These are phyloP conservation scores for Backusella sp. DNA, from an alignment of 192 early-diverging fungal species.

Conservation along the genomic window DNA sequence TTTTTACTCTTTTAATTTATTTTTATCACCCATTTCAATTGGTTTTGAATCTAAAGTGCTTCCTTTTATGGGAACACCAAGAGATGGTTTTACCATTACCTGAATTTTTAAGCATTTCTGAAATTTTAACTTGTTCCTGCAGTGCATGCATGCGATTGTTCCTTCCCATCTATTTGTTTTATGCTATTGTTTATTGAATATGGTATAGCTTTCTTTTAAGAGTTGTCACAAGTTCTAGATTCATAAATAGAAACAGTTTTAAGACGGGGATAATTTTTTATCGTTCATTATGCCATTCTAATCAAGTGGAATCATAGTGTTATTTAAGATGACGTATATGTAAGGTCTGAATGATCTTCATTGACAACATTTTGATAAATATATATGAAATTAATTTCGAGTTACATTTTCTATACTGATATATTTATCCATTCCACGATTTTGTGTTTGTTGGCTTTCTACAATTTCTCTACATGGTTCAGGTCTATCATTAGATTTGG, in stretches of 20 bases:
- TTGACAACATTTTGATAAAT: neutral
- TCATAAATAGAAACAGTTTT: neutral
- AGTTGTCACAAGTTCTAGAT: neutral
- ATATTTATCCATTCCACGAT: neutral
- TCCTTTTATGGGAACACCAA: neutral
- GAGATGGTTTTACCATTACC: neutral
- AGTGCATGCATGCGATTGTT: neutral
- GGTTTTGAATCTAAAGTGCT: neutral
- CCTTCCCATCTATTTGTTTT: neutral
- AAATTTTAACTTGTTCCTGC: neutral
- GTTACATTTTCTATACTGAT: neutral
- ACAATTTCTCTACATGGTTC: neutral
- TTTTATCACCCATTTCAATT: neutral
- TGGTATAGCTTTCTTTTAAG: neutral
- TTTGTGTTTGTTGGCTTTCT: neutral
- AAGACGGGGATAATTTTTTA: neutral
- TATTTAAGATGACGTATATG: neutral
- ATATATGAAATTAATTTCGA: neutral
- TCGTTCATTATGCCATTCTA: neutral
- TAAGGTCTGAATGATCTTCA: neutral
- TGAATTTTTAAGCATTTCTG: neutral
- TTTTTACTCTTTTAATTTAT: slow-evolving; percentile 8
- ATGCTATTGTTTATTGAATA: neutral
- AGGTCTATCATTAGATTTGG: neutral
- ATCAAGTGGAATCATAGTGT: neutral